These are phyloP conservation scores for Coccomyxa subellipsoidea DNA, from an alignment of 163 green algal species.

Conservation along the genomic window DNA sequence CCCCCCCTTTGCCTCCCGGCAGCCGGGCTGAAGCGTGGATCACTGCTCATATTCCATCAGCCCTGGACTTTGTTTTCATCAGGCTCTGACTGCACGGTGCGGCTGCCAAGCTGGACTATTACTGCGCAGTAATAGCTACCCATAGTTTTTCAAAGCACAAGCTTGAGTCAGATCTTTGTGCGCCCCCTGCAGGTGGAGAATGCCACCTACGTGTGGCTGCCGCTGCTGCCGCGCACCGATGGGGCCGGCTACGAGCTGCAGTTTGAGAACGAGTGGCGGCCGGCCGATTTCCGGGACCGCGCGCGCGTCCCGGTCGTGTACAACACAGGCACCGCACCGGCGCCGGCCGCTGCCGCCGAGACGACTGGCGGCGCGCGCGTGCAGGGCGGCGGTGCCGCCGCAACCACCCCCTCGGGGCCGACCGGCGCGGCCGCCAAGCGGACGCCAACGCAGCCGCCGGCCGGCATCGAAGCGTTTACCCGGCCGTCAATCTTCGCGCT, in stretches of 20 bases:
- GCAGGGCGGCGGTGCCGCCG: neutral
- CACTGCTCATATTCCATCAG: too few species aligned
- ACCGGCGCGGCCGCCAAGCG: neutral
- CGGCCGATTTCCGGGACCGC: neutral
- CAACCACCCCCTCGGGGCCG: neutral
- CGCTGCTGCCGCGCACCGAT: constrained; percentile 5
- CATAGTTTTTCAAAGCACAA: neutral
- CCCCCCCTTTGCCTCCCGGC: neutral
- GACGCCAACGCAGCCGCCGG: neutral
- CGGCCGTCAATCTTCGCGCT: neutral
- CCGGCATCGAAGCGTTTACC: neutral
- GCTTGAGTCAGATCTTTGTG: neutral
- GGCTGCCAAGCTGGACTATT: too few species aligned
- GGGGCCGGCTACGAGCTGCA: constrained; percentile 5
- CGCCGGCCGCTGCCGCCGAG: neutral
- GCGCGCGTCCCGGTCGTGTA: neutral
- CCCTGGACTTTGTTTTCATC: too few species aligned
- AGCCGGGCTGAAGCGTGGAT: too few species aligned
- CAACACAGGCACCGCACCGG: neutral
- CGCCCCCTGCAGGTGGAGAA: constrained; percentile 2
- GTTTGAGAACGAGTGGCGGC: neutral
- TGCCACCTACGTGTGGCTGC: constrained; percentile 28
- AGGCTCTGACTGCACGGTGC: too few species aligned
- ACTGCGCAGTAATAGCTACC: neutral
- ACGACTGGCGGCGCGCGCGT: neutral